These are phyloP conservation scores for Eucalyptus cladocalyx DNA, from an alignment of 345 rosid genomes.

Conservation along the genomic window DNA sequence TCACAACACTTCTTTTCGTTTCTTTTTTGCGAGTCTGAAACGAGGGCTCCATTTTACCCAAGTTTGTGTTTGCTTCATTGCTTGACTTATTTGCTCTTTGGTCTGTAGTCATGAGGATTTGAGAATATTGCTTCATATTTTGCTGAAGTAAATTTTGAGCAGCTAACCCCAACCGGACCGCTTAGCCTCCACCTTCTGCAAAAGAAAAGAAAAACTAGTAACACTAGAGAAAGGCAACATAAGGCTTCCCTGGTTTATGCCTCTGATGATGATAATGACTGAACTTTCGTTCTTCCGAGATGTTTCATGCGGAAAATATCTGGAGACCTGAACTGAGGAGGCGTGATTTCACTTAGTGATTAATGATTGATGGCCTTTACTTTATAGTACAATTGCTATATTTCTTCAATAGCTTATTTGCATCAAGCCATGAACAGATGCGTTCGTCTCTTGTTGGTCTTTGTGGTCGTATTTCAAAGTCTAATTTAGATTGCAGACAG, in stretches of 20 bases:
- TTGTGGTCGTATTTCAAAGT: neutral
- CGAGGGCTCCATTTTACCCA: neutral
- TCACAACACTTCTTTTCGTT: neutral
- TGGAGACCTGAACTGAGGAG: conserved; percentile 1
- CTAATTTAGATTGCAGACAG: neutral
- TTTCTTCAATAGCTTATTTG: neutral
- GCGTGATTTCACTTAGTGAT: neutral
- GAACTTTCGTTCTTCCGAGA: neutral
- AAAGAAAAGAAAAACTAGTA: neutral
- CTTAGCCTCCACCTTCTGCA: neutral
- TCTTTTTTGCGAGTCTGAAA: neutral
- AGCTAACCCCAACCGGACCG: neutral
- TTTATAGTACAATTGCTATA: neutral
- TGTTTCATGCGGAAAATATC: neutral
- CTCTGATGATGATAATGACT: neutral
- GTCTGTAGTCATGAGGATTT: neutral
- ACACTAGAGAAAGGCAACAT: neutral
- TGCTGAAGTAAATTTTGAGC: neutral
- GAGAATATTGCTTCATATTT: neutral
- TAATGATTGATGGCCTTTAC: neutral
- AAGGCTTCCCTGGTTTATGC: neutral
- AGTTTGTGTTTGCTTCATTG: neutral
- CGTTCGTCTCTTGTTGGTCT: neutral
- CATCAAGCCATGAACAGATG: neutral
- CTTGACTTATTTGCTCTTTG: neutral